Conservation (phyloP, 495 filamentous ascomycete genomes). For the Penicillium goetzii region DNA sequence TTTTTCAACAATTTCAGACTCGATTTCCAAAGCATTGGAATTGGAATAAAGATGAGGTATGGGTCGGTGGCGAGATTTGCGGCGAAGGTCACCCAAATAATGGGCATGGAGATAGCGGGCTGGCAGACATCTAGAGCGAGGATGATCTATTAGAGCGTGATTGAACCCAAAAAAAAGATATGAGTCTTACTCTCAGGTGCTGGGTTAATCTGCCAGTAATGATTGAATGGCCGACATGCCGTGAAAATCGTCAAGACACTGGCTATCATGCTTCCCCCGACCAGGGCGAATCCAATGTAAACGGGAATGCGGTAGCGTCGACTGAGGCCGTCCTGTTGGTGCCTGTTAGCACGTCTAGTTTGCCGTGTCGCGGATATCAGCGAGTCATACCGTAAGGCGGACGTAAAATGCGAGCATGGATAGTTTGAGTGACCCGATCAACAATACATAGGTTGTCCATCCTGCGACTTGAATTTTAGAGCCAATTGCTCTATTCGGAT, state of each 20-base stretch:
- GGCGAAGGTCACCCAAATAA: slow-evolving; percentile 51
- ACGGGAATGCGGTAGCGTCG: slow-evolving; percentile 46
- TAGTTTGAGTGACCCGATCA: slow-evolving; percentile 56
- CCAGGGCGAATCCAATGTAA: slow-evolving; percentile 49
- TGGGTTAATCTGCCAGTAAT: slow-evolving; percentile 61
- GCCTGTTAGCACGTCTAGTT: not conserved
- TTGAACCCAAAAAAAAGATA: slow-evolving; percentile 3
- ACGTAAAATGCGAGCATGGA: slow-evolving; percentile 58
- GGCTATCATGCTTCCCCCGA: slow-evolving; percentile 48
- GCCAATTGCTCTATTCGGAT: slow-evolving; percentile 42
- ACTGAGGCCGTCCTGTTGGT: slow-evolving; percentile 38
- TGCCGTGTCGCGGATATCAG: not conserved
- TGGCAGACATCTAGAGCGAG: slow-evolving; percentile 49
- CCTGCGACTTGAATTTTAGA: slow-evolving; percentile 59
- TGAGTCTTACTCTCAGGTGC: slow-evolving; percentile 51
- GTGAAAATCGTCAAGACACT: slow-evolving; percentile 51
- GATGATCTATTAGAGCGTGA: not conserved
- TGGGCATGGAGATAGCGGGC: slow-evolving; percentile 49
- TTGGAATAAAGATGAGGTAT: slow-evolving; percentile 57
- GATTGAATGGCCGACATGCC: slow-evolving; percentile 50
- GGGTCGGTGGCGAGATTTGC: slow-evolving; percentile 55
- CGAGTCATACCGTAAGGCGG: slow-evolving; percentile 51
- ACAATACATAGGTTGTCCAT: slow-evolving; percentile 55
- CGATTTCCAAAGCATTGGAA: slow-evolving; percentile 57
- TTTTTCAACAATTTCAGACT: slow-evolving; percentile 50